Conservation (phyloP, 139 green algal species). For the Zygnema cylindricum region DNA sequence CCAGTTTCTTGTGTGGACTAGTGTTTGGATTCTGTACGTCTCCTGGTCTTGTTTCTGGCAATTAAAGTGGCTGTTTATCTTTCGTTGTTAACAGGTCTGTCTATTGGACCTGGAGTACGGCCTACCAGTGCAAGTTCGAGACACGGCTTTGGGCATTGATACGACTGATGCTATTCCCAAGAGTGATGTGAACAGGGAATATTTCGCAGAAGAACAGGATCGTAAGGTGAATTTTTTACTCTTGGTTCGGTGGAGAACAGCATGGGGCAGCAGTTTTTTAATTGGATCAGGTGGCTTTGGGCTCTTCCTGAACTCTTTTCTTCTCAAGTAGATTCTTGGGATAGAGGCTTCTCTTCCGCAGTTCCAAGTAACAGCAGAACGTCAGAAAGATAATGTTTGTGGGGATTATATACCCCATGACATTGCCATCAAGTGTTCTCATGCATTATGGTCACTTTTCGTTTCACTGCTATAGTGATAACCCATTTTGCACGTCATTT, state of each 20-base stretch:
- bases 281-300: slow-evolving; percentile 49
- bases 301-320: background rate
- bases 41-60: no score
- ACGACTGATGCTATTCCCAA: slow-evolving; percentile 73
- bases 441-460: no score
- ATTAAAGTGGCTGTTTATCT: background rate
- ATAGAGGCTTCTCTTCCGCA: no score
- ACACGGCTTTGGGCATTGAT: slow-evolving; percentile 80
- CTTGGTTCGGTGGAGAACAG: slow-evolving; percentile 24
- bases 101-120: slow-evolving; percentile 96
- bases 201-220: slow-evolving; percentile 62
- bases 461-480: no score
- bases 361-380: no score
- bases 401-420: no score
- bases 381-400: no score
- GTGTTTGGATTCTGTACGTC: no score
- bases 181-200: slow-evolving; percentile 89
- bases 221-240: slow-evolving; percentile 17
- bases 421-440: no score
- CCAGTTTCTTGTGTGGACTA: no score
- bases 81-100: slow-evolving; percentile 78
- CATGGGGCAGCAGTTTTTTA: background rate
- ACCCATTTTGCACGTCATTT: no score
- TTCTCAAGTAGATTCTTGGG: no score
- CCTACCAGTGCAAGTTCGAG: slow-evolving; percentile 77